Conservation (phyloP, 1,139 yeast species). For the Yamadazyma mexicana region DNA sequence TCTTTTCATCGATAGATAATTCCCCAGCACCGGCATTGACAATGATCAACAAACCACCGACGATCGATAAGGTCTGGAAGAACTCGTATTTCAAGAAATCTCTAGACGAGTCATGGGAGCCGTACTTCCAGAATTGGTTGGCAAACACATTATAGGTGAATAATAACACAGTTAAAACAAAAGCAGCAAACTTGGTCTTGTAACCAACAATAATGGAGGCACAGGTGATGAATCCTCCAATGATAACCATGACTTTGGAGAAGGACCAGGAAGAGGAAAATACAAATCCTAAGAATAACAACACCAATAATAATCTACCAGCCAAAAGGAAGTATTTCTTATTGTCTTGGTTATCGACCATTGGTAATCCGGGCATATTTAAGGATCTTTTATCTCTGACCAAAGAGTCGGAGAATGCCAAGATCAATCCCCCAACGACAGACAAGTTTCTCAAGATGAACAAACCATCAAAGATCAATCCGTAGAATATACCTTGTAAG, state of each 20-base stretch:
- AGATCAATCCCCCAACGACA: constrained; percentile 87
- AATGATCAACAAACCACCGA: constrained; percentile 88
- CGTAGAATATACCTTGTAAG: constrained; percentile 86
- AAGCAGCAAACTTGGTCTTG: constrained; percentile 90
- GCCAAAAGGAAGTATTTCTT: constrained; percentile 85
- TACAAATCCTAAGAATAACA: constrained; percentile 84
- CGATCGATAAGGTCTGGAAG: constrained; percentile 91
- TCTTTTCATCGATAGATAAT: constrained; percentile 91
- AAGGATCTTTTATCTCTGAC: constrained; percentile 72
- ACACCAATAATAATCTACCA: constrained; percentile 83
- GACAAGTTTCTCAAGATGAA: constrained; percentile 86
- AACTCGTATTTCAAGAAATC: constrained; percentile 92
- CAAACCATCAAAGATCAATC: constrained; percentile 76
- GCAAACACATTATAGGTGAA: constrained; percentile 74
- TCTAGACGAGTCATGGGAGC: constrained; percentile 70
- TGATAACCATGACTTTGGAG: constrained; percentile 61
- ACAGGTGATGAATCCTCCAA: constrained; percentile 72
- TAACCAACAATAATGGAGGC: constrained; percentile 86
- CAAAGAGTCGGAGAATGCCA: constrained; percentile 88
- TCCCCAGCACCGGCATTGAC: constrained; percentile 98
- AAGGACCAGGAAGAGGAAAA: constrained; percentile 76
- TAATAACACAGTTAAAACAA: constrained; percentile 70
- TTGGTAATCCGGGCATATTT: constrained; percentile 88
- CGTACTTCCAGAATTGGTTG: constrained; percentile 88
- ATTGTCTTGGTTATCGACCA: constrained; percentile 78